These are phyloP conservation scores for Remersonia thermophila DNA, from an alignment of 2,329 filamentous ascomycete species.

Conservation along the genomic window DNA sequence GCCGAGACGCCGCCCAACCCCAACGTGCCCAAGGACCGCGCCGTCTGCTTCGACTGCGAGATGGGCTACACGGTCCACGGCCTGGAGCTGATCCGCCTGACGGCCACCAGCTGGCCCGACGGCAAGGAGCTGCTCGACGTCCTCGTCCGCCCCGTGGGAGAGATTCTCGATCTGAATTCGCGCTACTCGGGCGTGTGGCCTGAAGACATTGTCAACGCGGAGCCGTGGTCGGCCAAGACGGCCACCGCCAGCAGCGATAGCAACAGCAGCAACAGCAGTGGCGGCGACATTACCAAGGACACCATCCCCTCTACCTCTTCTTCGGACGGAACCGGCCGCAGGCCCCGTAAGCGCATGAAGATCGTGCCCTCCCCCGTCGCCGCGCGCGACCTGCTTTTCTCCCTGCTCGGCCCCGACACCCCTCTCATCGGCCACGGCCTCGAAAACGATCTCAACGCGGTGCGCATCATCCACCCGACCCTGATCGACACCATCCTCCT, in stretches of 20 bases:
- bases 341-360: slow-evolving; percentile 36
- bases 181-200: slow-evolving; percentile 78
- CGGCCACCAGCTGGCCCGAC: slow-evolving; percentile 75
- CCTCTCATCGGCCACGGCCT: slow-evolving; percentile 86
- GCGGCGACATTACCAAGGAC: background rate
- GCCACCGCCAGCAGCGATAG: background rate
- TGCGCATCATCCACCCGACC: slow-evolving; percentile 71
- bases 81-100: slow-evolving; percentile 79
- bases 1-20: slow-evolving; percentile 59
- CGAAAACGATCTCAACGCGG: slow-evolving; percentile 85
- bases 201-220: slow-evolving; percentile 60
- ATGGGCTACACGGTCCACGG: slow-evolving; percentile 92
- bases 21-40: slow-evolving; percentile 37
- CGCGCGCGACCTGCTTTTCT: slow-evolving; percentile 68
- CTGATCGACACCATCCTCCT: slow-evolving; percentile 78
- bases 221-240: slow-evolving; percentile 32
- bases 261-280: too few species aligned
- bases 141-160: slow-evolving; percentile 70
- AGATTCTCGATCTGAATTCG: slow-evolving; percentile 82
- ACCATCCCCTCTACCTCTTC: slow-evolving; percentile 3
- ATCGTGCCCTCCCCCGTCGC: slow-evolving; percentile 64
- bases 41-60: slow-evolving; percentile 86
- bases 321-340: background rate
- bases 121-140: slow-evolving; percentile 68
- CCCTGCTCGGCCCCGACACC: slow-evolving; percentile 60